Evolutionary conservation across 1,284 basidiomycete species (phyloP).

Genomic region (Acaromyces ingoldii): DNA sequence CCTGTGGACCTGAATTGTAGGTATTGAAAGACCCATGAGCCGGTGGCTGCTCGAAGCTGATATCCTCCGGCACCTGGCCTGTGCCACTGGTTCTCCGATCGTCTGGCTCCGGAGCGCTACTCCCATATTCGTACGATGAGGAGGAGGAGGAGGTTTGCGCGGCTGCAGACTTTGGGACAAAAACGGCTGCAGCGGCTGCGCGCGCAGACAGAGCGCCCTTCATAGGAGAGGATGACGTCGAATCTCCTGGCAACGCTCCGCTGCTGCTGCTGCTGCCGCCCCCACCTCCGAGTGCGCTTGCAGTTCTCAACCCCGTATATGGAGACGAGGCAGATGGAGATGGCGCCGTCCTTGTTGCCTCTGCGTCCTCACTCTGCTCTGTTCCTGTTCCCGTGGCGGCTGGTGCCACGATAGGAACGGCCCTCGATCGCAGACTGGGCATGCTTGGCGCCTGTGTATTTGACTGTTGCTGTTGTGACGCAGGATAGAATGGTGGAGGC

Average conservation of each 20-base stretch:
- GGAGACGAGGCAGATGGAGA: constrained; percentile 6
- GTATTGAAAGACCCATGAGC: constrained; percentile 14
- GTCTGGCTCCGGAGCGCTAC: not conserved
- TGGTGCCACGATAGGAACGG: constrained; percentile 5
- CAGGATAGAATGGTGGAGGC: constrained; percentile 3
- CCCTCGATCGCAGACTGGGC: constrained; percentile 3
- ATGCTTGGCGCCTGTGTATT: no score
- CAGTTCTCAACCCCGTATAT: constrained; percentile 14
- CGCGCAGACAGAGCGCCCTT: constrained; percentile 32
- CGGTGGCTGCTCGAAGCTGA: constrained; percentile 14
- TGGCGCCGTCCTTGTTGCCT: no score
- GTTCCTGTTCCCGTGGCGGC: not conserved
- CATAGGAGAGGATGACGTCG: constrained; percentile 19
- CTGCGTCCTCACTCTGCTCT: not conserved
- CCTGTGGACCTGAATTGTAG: constrained; percentile 12
- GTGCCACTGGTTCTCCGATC: constrained; percentile 6
- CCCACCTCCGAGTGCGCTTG: no score
- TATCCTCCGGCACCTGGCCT: constrained; percentile 9
- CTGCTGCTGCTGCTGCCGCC: no score
- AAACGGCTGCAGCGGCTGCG: constrained; percentile 38
- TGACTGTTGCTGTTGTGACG: constrained; percentile 3
- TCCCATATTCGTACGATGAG: constrained; percentile 3
- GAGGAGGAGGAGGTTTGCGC: constrained; percentile 17
- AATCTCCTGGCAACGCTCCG: no score
- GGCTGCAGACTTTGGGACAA: constrained; percentile 32